Base-by-base conservation (phyloP, 176 grass and related monocot species). In the Saccharum spontaneum region DNA sequence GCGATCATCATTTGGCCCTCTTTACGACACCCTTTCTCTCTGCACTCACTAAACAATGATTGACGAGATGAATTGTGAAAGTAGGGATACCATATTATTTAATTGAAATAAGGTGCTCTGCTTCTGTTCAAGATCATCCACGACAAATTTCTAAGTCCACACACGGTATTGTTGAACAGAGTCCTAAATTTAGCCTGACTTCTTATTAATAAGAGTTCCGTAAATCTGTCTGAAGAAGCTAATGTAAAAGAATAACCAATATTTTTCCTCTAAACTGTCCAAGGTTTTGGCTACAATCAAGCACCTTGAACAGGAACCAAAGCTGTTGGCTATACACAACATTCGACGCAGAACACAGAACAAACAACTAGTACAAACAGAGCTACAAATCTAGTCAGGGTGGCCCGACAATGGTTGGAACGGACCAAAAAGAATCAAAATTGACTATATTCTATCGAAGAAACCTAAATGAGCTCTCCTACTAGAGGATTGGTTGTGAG, bases 401-500 rank as follows among this genome's bases (percentile, higher is more conserved):
- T 70, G 62, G 70, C 76, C 54, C 24, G 36, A 65, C 40, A 78
- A 90, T 69, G 63, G 69, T 77, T 77, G 71, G 30, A 11, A 71
- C 67, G 64, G 65, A 59, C 74, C 72, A 69, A 69, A 83, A 79
- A 79, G 71, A 90, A 87, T 87, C 68, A 84, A 80, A 79, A 74
- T 90, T 87, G 75, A 69, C 89, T 87, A 83, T 61, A 84, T 70
- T 75, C 85, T 87, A 87, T 77, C 44, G 18, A 59, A 71, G 52
- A 77, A 87, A 70, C 63, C 89, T 91, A 91, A 80, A 54, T 23
- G 24, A 80, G 5, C 24, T 84, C 23, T 84, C 76, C 89, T 87
- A 77, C n/a, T 38, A 20, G 83, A 78, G 74, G 16, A 80, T 84
- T 24, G 9, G 61, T 20, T 36, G 34, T 24, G 54, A 18, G 37